Evolutionary conservation across 1,139 yeast genomes (phyloP), one percentile per base, ranked within the genome.

Genomic region (Debaryomyces coudertii): DNA sequence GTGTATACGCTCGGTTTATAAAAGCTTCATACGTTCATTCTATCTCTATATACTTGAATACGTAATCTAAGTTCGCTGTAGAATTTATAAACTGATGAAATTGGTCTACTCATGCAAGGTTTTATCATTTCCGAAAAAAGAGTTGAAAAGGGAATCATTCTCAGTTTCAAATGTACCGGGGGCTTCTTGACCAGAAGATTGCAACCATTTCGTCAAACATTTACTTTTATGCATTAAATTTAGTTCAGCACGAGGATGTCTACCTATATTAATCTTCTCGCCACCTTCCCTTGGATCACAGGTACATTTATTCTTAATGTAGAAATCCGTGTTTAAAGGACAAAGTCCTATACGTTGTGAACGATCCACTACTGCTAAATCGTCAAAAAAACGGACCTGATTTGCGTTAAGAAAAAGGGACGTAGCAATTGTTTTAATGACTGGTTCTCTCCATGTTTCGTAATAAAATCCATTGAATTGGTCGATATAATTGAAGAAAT

Each of bases 381-480:
- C 57, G 30, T 51, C 54, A 34, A 57, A 56, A 42, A 50, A 53
- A 23, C 53, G 46, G n/a, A 57, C 48, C 42, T 54, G 47, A 3
- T 27, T 11, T 2, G 44, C 33, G 12, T 50, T 45, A 8, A 57
- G 50, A 16, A 58, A 48, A n/a, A 56, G 38, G 2, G 55, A 51
- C 8, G 49, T 43, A 7, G 55, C 59, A 2, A 54, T 41, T 2
- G 62, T 56, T 36, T 56, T 57, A 16, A 58, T 40, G 5, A 51
- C 45, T 5, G 57, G 52, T 33, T 58, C 63, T 23, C 57, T 45
- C 63, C 63, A 58, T 3, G 56, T 55, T 33, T 49, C 52, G 41
- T 52, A 55, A 38, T 51, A 49, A 15, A 55, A 36, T 9, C 60
- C 52, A 18, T 50, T 48, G 16, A 48, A 38, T 4, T 36, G 30